Percentiles rank a stretch among this genome's conserved stretches.
Conservation (phyloP, 345 rosid species). For the Euphorbia peplus region DNA sequence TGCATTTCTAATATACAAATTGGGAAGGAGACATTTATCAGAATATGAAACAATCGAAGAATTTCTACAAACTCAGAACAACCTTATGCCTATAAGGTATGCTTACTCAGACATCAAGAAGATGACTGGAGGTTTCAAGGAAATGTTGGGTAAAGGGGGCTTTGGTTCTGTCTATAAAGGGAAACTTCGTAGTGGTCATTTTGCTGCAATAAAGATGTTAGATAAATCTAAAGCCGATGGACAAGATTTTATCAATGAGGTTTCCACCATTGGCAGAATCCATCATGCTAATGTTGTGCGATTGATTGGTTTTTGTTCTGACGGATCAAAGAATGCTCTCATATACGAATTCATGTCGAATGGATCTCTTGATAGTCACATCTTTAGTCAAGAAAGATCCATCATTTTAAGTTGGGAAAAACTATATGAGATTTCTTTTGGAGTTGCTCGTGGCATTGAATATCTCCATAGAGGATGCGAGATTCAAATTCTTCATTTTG, state of each 20-base stretch:
- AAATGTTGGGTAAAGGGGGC: too few relatives aligned
- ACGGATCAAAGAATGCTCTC: conserved; percentile 11
- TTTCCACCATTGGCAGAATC: conserved; percentile 14
- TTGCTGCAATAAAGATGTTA: too few relatives aligned
- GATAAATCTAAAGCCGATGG: too few relatives aligned
- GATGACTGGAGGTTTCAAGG: too few relatives aligned
- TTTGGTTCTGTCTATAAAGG: too few relatives aligned
- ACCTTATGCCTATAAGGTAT: too few relatives aligned
- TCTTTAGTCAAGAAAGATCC: background rate
- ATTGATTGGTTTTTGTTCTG: conserved; percentile 3
- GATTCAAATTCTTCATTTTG: background rate
- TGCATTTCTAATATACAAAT: too few relatives aligned
- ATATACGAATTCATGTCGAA: background rate
- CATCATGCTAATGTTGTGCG: conserved; percentile 2
- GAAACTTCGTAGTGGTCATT: too few relatives aligned
- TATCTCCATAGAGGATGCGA: conserved; percentile 3
- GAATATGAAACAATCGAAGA: too few relatives aligned
- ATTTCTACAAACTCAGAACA: too few relatives aligned
- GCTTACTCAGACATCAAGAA: too few relatives aligned
- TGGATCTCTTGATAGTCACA: background rate
- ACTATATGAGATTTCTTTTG: conserved; percentile 4
- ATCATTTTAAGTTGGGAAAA: conserved; percentile 12
- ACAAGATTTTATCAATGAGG: conserved; percentile 18
- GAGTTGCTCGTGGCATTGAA: conserved; percentile 19
- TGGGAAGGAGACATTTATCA: too few relatives aligned